Conservation (phyloP, 139 green algal genomes). For the Eudorina sp. region DNA sequence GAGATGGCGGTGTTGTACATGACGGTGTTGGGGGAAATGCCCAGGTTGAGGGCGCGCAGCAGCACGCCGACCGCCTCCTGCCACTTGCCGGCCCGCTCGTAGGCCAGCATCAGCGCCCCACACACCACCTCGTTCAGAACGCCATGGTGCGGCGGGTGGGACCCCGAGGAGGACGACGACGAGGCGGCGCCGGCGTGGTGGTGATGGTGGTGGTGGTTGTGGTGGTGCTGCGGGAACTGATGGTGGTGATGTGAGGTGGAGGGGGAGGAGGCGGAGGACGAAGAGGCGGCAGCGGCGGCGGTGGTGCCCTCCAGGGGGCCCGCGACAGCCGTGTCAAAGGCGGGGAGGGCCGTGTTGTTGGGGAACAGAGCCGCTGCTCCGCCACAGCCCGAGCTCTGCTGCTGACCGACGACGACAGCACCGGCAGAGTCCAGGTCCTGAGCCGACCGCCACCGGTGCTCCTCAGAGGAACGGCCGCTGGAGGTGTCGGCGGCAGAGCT, state of each 20-base stretch:
- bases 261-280: neutral
- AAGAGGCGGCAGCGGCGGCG: neutral
- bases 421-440: neutral
- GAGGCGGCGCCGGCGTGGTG: neutral
- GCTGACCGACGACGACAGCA: neutral
- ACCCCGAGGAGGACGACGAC: neutral
- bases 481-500: neutral
- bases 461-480: neutral
- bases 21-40: constrained; percentile 75
- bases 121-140: constrained; percentile 89
- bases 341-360: too few species aligned
- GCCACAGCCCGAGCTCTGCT: too few species aligned
- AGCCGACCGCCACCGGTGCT: constrained; percentile 16
- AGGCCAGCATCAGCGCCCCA: constrained; percentile 88
- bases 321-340: too few species aligned
- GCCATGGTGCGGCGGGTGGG: constrained; percentile 2
- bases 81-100: constrained; percentile 84
- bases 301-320: neutral
- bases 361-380: too few species aligned
- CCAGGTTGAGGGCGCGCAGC: constrained; percentile 67
- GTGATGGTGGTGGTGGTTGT: neutral
- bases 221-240: too few species aligned
- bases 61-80: constrained; percentile 79
- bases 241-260: neutral
- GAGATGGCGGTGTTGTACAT: constrained; percentile 91